These are phyloP conservation scores for Thelephora aurantiotincta DNA, from an alignment of 768 basidiomycete genomes.

Conservation along the genomic window DNA sequence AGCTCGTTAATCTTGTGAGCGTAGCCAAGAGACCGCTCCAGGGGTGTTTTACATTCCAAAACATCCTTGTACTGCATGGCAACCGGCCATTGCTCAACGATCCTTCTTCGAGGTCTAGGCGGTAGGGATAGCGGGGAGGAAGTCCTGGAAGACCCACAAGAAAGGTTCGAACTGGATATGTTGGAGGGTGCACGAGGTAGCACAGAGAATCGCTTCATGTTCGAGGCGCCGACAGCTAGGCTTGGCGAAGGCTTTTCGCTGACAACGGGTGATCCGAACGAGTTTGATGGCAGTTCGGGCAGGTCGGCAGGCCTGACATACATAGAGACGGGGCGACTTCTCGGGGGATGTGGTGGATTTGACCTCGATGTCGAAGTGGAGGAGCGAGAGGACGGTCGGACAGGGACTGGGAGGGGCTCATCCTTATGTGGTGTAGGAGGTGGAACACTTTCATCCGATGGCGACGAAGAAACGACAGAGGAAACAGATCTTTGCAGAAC, in stretches of 20 bases:
- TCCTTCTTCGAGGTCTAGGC: conserved; percentile 14
- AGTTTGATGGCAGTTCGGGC: no score
- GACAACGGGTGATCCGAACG: no score
- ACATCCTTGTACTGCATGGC: conserved; percentile 67
- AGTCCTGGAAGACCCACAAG: conserved; percentile 6
- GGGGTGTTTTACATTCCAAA: conserved; percentile 31
- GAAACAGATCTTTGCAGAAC: background rate
- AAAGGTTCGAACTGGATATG: conserved; percentile 21
- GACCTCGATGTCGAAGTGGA: no score
- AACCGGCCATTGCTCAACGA: conserved; percentile 35
- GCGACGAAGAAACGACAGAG: background rate
- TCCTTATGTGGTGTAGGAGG: background rate
- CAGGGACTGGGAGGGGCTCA: no score
- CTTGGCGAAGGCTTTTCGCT: no score
- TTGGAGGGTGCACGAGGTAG: conserved; percentile 56
- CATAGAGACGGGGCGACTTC: no score
- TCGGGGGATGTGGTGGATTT: no score
- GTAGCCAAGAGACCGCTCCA: conserved; percentile 63
- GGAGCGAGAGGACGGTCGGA: no score
- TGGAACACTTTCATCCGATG: background rate
- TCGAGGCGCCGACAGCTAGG: background rate
- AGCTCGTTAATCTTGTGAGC: conserved; percentile 77
- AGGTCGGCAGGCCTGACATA: no score
- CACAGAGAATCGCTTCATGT: conserved; percentile 33
- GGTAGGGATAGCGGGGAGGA: conserved; percentile 8